Conservation (phyloP, 371 early-diverging fungal genomes). For the Fennellomyces sp. region DNA sequence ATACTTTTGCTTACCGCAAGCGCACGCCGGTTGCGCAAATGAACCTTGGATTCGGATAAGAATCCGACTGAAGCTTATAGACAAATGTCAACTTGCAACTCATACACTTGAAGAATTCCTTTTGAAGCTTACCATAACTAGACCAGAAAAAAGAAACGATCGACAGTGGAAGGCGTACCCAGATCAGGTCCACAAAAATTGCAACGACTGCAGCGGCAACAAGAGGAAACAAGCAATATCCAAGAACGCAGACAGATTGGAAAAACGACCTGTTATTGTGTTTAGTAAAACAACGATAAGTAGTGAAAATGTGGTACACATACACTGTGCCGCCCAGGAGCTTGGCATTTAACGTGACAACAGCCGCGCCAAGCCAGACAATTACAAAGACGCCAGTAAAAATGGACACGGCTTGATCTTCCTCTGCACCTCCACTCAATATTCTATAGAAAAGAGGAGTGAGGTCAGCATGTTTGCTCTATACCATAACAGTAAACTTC, state of each 20-base stretch:
- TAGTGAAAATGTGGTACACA: not conserved
- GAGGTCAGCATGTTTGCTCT: not conserved
- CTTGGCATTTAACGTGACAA: constrained; percentile 93
- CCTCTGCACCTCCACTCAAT: constrained; percentile 65
- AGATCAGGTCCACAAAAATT: constrained; percentile 65
- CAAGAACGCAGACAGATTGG: constrained; percentile 93
- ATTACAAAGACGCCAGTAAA: constrained; percentile 92
- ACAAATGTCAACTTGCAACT: not conserved
- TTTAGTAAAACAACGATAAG: not conserved
- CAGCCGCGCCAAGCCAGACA: constrained; percentile 92
- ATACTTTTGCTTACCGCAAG: constrained; percentile 64
- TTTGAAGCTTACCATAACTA: constrained; percentile 63
- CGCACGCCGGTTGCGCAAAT: constrained; percentile 79
- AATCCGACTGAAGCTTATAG: constrained; percentile 87
- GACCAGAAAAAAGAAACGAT: constrained; percentile 83
- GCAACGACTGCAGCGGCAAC: constrained; percentile 76
- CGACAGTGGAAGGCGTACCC: constrained; percentile 73
- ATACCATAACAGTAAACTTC: not conserved
- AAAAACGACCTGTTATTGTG: constrained; percentile 74
- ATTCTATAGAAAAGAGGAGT: constrained; percentile 22
- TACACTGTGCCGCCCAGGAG: constrained; percentile 90
- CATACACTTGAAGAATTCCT: not conserved
- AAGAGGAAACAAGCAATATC: constrained; percentile 95
- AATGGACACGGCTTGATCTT: constrained; percentile 79
- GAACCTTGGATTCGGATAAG: constrained; percentile 70